Conservation (phyloP, 805 yeast genomes). For the Pichia deserticola region DNA sequence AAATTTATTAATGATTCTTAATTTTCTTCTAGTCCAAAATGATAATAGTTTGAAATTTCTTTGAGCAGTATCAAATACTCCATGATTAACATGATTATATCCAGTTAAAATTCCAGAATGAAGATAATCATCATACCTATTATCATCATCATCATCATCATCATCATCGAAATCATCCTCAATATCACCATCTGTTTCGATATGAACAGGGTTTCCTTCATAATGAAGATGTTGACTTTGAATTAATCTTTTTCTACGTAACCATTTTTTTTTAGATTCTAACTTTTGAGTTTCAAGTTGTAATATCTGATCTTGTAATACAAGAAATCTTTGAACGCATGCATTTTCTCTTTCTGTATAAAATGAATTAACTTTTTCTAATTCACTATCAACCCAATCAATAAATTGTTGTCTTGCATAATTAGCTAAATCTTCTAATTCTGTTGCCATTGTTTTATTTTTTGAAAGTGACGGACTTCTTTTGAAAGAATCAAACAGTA, state of each 20-base stretch:
- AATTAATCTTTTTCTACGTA: constrained; percentile 6
- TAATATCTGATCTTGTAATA: constrained; percentile 62
- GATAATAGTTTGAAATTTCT: constrained; percentile 15
- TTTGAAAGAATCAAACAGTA: constrained; percentile 6
- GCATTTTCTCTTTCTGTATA: constrained; percentile 55
- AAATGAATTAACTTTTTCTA: constrained; percentile 53
- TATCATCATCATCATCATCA: constrained; percentile 6
- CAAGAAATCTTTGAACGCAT: constrained; percentile 48
- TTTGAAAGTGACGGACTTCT: constrained; percentile 6
- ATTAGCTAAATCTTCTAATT: constrained; percentile 26
- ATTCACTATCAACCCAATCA: constrained; percentile 61
- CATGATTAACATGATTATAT: neutral
- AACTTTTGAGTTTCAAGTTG: constrained; percentile 50
- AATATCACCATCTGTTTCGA: constrained; percentile 9
- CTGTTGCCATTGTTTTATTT: constrained; percentile 11
- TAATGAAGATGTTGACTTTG: neutral
- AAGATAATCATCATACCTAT: constrained; percentile 7
- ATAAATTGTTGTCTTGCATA: constrained; percentile 44
- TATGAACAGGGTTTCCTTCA: neutral
- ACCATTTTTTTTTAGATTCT: constrained; percentile 16
- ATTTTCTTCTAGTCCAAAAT: constrained; percentile 19
- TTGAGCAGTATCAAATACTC: constrained; percentile 7
- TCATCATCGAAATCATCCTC: constrained; percentile 12
- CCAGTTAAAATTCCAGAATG: neutral
- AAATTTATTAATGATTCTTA: constrained; percentile 27